Evolutionary conservation across 1,139 yeast genomes (phyloP), one percentile per base, ranked within the genome.

Genomic region (Geotrichum histeridarum): DNA sequence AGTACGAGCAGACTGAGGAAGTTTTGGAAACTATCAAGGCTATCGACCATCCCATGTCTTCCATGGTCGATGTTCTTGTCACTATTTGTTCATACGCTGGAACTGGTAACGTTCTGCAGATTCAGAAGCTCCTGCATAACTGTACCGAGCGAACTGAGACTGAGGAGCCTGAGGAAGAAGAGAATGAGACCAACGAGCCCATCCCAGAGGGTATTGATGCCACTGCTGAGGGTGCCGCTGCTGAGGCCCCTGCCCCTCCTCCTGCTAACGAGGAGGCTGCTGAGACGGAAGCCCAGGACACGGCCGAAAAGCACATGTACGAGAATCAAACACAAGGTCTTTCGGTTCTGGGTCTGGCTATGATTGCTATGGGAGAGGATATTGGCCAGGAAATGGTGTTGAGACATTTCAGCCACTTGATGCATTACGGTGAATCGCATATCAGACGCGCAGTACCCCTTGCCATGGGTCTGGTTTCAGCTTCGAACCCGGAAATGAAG

Each of bases 381-480:
- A 88, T 94, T 70, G 99, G 99, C 42, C 95, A 87, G 70, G 98
- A 93, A 64, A 94, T 94, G 99, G 85, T 94, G 12, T 75, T 93
- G 65, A 93, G 99, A 70, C 99, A 94, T 72, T 93, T 91, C 68
- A 91, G 96, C 51, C 99, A 94, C 70, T 78, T 91, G 70, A 90
- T 94, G 96, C 99, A 94, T 72, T 94, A 93, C 69, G 99, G 99
- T 57, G 93, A 90, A 64, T 83, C 95, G 17, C 81, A 88, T 60
- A 88, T 93, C 59, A 86, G 94, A 67, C 83, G 96, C 64, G 90
- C 97, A 14, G 99, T 94, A 46, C 99, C 99, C 42, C 79, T 94
- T 61, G 99, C 99, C 31, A 88, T 94, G 93, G 98, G 97, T 55
- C 80, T 94, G 59, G 88, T 91, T 9, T 88, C 96, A 12, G 84